Base-by-base conservation (phyloP, 2,329 filamentous ascomycete species). In the Ascochyta rabiei region DNA sequence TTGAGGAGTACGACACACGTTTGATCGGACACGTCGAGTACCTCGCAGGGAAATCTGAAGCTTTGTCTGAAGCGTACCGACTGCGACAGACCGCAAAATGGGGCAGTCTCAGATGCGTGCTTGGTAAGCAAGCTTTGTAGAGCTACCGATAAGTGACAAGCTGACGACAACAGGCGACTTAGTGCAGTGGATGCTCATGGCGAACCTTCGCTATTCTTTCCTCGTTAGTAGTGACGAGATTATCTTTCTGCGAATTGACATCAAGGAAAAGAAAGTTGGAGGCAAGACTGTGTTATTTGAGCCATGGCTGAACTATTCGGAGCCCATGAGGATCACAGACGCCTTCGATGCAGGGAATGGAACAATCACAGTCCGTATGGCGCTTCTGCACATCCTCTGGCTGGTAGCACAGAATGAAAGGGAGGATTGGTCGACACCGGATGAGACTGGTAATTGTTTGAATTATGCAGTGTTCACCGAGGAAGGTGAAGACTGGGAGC, bases 1-100 rank as follows among this genome's bases (percentile, higher is more conserved):
- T 26, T 8, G 50, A 43, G 2, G 19, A 45, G 3, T 34, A 47
- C 1, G 48, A 57, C 21, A 31, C 53, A 10, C 48, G 62, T 7
- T 23, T 65, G 2, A 40, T 64, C 9, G 62, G 64, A 0, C 64
- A 67, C n/a, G 54, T 57, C 2, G 64, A 65, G 34, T 65, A 62
- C 45, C 50, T 67, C 6, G 60, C 56, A 3, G 64, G 64, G 8
- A 49, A 35, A 30, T 38, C 44, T 1, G 57, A 57, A 10, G 62
- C 60, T 19, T 48, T 66, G 10, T 57, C 59, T 6, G 40, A 35
- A 35, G 63, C 62, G 1, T 47, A 59, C 23, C 21, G 30, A 21
- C 28, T 59, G 18, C 35, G 26, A 19, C 13, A 24, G 6, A 60
- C 35, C 7, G 51, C 57, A 6, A 44, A 50, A 4, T 66, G 59